phyloP scores from a whole-genome alignment of 768 basidiomycete genomes.

The Hortiboletus flavorubellus region DNA sequence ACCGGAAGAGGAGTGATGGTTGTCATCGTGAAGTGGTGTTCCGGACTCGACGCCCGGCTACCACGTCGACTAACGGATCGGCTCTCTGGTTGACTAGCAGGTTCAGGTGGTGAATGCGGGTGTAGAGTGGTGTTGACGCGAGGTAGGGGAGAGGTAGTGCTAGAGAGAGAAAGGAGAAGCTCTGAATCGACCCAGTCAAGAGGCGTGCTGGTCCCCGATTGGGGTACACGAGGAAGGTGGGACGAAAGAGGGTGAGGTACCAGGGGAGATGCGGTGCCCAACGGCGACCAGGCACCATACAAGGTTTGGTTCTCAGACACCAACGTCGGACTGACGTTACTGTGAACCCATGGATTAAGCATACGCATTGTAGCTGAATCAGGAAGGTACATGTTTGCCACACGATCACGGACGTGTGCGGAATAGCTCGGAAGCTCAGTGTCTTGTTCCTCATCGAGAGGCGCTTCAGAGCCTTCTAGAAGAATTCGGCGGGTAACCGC shows the following conservation, averaged over 20 bases:
- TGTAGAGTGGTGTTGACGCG: conserved; percentile 15
- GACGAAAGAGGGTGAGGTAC: conserved; percentile 30
- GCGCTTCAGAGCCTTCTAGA: conserved; percentile 39
- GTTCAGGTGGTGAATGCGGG: conserved; percentile 24
- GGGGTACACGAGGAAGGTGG: conserved; percentile 41
- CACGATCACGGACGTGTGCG: conserved; percentile 86
- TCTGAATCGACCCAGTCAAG: conserved; percentile 86
- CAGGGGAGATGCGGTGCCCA: conserved; percentile 40
- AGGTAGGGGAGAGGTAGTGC: conserved; percentile 27
- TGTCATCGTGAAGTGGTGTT: conserved; percentile 32
- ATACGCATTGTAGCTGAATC: conserved; percentile 62
- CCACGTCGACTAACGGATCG: conserved; percentile 32
- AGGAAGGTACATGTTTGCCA: conserved; percentile 72
- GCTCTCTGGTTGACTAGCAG: conserved; percentile 26
- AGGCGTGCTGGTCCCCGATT: conserved; percentile 42
- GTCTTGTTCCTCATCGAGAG: conserved; percentile 51
- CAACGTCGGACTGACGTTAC: conserved; percentile 39
- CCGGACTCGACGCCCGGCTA: conserved; percentile 59
- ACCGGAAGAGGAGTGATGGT: background rate
- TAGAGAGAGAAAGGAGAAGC: conserved; percentile 63
- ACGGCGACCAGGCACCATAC: conserved; percentile 22
- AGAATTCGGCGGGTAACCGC: conserved; percentile 62
- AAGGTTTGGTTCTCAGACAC: conserved; percentile 12
- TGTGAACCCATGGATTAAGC: conserved; percentile 57
- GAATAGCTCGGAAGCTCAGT: conserved; percentile 84